Percentiles rank a stretch among this genome's conserved stretches.
These are phyloP conservation scores for Pyrenophora teres DNA, from an alignment of 2,329 filamentous ascomycete species.

Conservation along the genomic window DNA sequence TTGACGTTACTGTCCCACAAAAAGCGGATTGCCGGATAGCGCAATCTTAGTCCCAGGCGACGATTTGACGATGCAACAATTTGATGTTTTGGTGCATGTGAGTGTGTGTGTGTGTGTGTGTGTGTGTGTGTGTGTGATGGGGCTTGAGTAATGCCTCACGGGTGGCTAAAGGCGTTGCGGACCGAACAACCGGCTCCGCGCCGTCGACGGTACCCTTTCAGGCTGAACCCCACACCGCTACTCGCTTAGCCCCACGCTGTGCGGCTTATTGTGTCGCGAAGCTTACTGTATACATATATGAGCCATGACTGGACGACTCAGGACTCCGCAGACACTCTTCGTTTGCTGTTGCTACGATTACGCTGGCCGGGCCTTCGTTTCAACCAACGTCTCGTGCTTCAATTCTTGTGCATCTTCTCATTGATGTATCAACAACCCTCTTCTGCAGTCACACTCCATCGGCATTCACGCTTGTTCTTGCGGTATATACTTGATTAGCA, in stretches of 20 bases:
- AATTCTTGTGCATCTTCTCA: conserved; percentile 2
- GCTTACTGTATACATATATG: conserved; percentile 22
- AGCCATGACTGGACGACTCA: conserved; percentile 13
- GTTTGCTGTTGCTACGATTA: conserved; percentile 2
- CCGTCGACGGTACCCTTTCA: conserved; percentile 29
- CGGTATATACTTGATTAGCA: conserved; percentile 8
- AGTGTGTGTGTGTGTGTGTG: neutral
- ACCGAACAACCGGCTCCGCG: conserved; percentile 40
- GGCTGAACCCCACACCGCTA: conserved; percentile 38
- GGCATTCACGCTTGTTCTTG: conserved; percentile 6
- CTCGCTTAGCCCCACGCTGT: conserved; percentile 41
- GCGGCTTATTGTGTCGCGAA: conserved; percentile 30
- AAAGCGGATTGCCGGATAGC: conserved; percentile 3
- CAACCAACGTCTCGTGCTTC: conserved; percentile 4
- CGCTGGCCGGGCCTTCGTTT: conserved; percentile 7
- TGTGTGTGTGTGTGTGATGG: neutral
- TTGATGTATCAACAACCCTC: conserved; percentile 8
- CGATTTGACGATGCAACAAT: conserved; percentile 7
- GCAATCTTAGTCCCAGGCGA: neutral
- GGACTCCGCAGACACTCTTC: conserved; percentile 11
- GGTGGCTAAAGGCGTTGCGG: conserved; percentile 40
- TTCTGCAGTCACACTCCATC: conserved; percentile 8
- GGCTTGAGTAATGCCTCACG: neutral
- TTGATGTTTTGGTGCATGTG: neutral
- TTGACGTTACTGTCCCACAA: neutral